A percentile compares a stretch with the other conserved stretches of the same genome.
phyloP scores from a whole-genome alignment of 2,329 filamentous ascomycete species.

The Westerdykella aurantiaca region DNA sequence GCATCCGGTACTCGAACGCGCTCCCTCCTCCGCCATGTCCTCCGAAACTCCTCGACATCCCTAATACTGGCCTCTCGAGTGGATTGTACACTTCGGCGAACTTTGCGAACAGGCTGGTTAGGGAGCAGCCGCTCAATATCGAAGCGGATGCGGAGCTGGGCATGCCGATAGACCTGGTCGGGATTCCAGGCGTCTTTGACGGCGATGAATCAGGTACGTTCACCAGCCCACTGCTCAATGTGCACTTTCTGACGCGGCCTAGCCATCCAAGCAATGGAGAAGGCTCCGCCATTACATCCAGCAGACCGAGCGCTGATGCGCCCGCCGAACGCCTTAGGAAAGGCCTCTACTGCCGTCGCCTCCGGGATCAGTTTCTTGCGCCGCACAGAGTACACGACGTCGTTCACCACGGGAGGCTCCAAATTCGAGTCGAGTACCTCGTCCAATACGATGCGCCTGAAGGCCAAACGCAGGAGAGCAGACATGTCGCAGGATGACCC shows the following conservation, averaged over 20 bases:
- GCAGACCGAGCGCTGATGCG: conserved; percentile 79
- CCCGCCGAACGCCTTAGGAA: conserved; percentile 77
- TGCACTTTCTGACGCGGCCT: conserved; percentile 18
- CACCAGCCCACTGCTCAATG: conserved; percentile 2
- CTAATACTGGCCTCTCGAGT: conserved; percentile 80
- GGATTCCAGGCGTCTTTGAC: conserved; percentile 90
- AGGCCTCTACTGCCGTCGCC: conserved; percentile 64
- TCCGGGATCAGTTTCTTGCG: conserved; percentile 87
- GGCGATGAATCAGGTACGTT: conserved; percentile 83
- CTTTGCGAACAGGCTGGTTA: conserved; percentile 81
- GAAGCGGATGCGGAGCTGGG: conserved; percentile 96
- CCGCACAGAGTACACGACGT: conserved; percentile 89
- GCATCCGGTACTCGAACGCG: conserved; percentile 91
- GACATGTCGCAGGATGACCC: conserved; percentile 51
- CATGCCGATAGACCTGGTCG: conserved; percentile 93
- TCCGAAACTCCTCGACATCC: conserved; percentile 94
- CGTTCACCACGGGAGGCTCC: conserved; percentile 35
- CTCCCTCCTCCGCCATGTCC: conserved; percentile 90
- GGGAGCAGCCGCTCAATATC: conserved; percentile 91
- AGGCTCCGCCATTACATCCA: conserved; percentile 67
- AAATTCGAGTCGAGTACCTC: conserved; percentile 50
- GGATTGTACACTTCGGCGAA: conserved; percentile 85
- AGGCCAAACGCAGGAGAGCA: conserved; percentile 33
- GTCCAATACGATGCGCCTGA: conserved; percentile 36
- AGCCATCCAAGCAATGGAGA: conserved; percentile 78